phyloP scores from a whole-genome alignment of 1,284 basidiomycete species.

The Hymenochaete sp. region DNA sequence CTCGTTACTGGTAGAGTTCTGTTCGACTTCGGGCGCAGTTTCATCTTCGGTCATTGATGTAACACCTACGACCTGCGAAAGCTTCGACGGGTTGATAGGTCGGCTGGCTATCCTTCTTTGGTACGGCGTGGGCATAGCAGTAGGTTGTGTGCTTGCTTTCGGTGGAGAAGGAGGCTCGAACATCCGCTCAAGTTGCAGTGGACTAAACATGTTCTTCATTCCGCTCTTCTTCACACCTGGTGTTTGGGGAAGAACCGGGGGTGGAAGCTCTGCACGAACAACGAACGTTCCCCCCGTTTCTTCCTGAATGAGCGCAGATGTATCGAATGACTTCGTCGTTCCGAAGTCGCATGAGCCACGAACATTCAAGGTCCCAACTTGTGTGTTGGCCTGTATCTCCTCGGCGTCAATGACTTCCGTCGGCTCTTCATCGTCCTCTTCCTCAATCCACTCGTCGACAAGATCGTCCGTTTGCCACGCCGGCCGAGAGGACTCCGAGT shows the following conservation, averaged over 20 bases:
- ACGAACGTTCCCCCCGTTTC: slow-evolving; percentile 62
- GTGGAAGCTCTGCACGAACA: slow-evolving; percentile 61
- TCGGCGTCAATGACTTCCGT: neutral
- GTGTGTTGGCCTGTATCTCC: neutral
- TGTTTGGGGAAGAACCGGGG: slow-evolving; percentile 50
- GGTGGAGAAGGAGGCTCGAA: slow-evolving; percentile 84
- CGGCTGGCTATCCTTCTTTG: slow-evolving; percentile 2
- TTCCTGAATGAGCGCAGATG: slow-evolving; percentile 13
- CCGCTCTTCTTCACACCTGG: slow-evolving; percentile 53
- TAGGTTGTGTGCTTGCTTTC: slow-evolving; percentile 20
- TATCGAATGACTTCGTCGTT: slow-evolving; percentile 24
- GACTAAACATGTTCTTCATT: slow-evolving; percentile 79
- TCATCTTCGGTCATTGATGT: slow-evolving; percentile 15
- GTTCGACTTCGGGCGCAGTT: slow-evolving; percentile 1
- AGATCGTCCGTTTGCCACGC: slow-evolving; percentile 76
- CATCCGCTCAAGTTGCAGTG: slow-evolving; percentile 77
- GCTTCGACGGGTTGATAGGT: slow-evolving; percentile 14
- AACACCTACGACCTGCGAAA: slow-evolving; percentile 23
- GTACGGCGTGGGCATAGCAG: slow-evolving; percentile 18
- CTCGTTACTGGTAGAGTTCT: too few relatives aligned
- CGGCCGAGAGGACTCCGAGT: slow-evolving; percentile 27
- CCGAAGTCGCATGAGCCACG: slow-evolving; percentile 9
- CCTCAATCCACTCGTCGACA: slow-evolving; percentile 70
- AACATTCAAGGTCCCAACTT: slow-evolving; percentile 15
- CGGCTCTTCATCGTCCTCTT: slow-evolving; percentile 9